Evolutionary conservation across 1,139 yeast species (phyloP).

Genomic region (Schwanniomyces etchellsii): DNA sequence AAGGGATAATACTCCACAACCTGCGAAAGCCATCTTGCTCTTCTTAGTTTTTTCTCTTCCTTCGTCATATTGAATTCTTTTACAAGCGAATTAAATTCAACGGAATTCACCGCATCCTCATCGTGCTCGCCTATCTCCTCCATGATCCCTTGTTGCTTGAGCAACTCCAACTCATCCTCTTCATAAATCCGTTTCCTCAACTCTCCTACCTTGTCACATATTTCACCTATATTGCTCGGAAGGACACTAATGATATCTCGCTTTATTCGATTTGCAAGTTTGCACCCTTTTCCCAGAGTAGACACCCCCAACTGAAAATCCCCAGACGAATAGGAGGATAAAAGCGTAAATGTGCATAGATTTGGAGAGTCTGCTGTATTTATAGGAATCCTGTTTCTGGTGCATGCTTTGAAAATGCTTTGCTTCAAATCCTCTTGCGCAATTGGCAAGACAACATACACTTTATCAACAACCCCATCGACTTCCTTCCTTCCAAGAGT

Average conservation of each 20-base stretch:
- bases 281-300: slow-evolving; percentile 87
- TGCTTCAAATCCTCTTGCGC: slow-evolving; percentile 22
- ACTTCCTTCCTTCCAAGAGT: slow-evolving; percentile 61
- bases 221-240: slow-evolving; percentile 65
- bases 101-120: slow-evolving; percentile 62
- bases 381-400: slow-evolving; percentile 65
- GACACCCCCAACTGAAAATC: slow-evolving; percentile 79
- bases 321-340: slow-evolving; percentile 69
- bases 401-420: slow-evolving; percentile 46
- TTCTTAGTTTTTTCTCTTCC: slow-evolving; percentile 48
- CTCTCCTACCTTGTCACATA: slow-evolving; percentile 65
- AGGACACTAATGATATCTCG: slow-evolving; percentile 64
- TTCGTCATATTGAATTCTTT: slow-evolving; percentile 53
- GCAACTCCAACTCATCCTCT: slow-evolving; percentile 39
- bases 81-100: slow-evolving; percentile 55
- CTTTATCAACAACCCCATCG: slow-evolving; percentile 63
- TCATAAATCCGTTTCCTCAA: slow-evolving; percentile 53
- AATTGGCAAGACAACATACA: slow-evolving; percentile 52
- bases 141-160: slow-evolving; percentile 9
- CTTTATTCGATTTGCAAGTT: slow-evolving; percentile 73
- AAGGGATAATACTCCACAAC: slow-evolving; percentile 90
- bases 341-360: slow-evolving; percentile 67
- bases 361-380: slow-evolving; percentile 74
- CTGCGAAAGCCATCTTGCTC: slow-evolving; percentile 84
- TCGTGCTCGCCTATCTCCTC: slow-evolving; percentile 53